A percentile compares a stretch with the other conserved stretches of the same genome.
phyloP scores from a whole-genome alignment of 768 basidiomycete genomes.

The Tricholoma matsutake region DNA sequence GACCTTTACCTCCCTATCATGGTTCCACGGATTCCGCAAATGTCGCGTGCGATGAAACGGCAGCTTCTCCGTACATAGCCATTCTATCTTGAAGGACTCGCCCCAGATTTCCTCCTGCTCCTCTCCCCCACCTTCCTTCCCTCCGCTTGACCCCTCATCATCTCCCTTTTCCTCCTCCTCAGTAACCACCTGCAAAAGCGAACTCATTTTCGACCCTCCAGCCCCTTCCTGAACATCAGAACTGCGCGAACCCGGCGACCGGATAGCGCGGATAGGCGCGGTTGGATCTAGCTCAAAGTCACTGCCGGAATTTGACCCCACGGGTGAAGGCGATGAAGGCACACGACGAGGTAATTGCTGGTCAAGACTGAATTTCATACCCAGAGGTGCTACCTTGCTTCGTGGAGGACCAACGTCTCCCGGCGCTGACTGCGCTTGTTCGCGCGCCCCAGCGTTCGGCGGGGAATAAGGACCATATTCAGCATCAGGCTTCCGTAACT shows the following conservation, averaged over 20 bases:
- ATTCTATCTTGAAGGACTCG: slow-evolving; percentile 76
- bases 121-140: slow-evolving; percentile 8
- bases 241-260: slow-evolving; percentile 11
- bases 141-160: slow-evolving; percentile 18
- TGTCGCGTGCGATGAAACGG: slow-evolving; percentile 77
- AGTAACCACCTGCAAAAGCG: slow-evolving; percentile 17
- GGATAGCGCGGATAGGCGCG: slow-evolving; percentile 38
- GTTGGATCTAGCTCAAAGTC: slow-evolving; percentile 37
- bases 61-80: slow-evolving; percentile 69
- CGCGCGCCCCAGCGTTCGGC: slow-evolving; percentile 2
- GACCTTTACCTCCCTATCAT: slow-evolving; percentile 76
- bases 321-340: not conserved
- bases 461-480: slow-evolving; percentile 2
- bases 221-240: not conserved
- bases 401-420: slow-evolving; percentile 44
- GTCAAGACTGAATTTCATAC: slow-evolving; percentile 32
- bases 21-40: slow-evolving; percentile 91
- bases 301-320: not conserved
- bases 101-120: slow-evolving; percentile 54
- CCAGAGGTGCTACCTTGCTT: slow-evolving; percentile 23
- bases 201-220: slow-evolving; percentile 1
- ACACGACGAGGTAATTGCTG: slow-evolving; percentile 4
- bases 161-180: slow-evolving; percentile 27
- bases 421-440: slow-evolving; percentile 45
- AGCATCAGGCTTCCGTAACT: not conserved